Percentiles rank a stretch among this genome's conserved stretches.
Conservation (phyloP, 371 early-diverging fungal genomes). For the Mortierella sp. region DNA sequence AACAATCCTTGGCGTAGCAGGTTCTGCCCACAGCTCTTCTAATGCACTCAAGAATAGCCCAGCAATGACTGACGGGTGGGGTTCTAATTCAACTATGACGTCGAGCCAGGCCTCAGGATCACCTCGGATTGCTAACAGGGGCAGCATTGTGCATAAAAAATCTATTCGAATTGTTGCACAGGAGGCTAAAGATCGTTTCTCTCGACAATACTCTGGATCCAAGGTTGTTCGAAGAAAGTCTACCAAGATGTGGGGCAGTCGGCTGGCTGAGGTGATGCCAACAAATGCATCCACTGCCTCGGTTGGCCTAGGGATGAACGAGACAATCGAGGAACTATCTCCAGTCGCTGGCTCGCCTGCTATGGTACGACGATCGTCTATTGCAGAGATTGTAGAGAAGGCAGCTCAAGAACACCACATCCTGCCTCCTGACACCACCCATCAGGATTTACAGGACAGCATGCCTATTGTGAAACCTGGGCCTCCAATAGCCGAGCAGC, state of each 20-base stretch:
- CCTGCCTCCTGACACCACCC: slow-evolving; percentile 18
- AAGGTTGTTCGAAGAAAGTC: slow-evolving; percentile 61
- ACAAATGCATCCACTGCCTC: slow-evolving; percentile 51
- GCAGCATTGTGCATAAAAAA: slow-evolving; percentile 60
- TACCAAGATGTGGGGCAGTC: slow-evolving; percentile 75
- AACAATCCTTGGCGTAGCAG: slow-evolving; percentile 26
- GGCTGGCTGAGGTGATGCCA: slow-evolving; percentile 67
- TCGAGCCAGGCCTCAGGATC: slow-evolving; percentile 25
- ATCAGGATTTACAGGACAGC: slow-evolving; percentile 14
- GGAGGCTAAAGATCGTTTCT: slow-evolving; percentile 60
- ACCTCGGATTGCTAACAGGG: slow-evolving; percentile 28
- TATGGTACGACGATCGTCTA: slow-evolving; percentile 28
- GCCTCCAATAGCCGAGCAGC: slow-evolving; percentile 9
- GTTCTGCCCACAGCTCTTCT: slow-evolving; percentile 19
- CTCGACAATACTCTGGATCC: slow-evolving; percentile 52
- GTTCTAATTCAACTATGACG: slow-evolving; percentile 48
- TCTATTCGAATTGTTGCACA: slow-evolving; percentile 69
- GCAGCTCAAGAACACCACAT: slow-evolving; percentile 44
- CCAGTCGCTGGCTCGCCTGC: slow-evolving; percentile 44
- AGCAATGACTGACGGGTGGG: slow-evolving; percentile 46
- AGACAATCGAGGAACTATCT: slow-evolving; percentile 38
- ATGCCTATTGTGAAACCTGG: not conserved
- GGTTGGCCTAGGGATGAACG: slow-evolving; percentile 33
- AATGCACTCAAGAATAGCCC: slow-evolving; percentile 34
- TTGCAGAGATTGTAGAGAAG: slow-evolving; percentile 42